These are phyloP conservation scores for Ascoidea tarda DNA, from an alignment of 805 yeast genomes.

Conservation along the genomic window DNA sequence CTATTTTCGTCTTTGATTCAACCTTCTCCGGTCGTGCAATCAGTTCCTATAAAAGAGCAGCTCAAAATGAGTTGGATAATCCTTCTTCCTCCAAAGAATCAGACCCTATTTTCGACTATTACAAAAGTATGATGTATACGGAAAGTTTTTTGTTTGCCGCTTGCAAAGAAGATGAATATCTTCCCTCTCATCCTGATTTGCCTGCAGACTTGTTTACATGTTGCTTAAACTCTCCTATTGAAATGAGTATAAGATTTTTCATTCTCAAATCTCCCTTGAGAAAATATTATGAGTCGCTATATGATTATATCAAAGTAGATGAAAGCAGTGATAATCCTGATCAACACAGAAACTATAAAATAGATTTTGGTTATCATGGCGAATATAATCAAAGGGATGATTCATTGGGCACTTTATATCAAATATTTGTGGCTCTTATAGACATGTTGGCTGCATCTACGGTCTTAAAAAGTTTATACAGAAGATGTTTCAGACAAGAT, in stretches of 20 bases:
- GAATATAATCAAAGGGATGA: slow-evolving; percentile 85
- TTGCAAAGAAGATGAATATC: slow-evolving; percentile 68
- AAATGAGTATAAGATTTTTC: slow-evolving; percentile 85
- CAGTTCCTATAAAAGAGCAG: slow-evolving; percentile 76
- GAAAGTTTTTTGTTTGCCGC: slow-evolving; percentile 93
- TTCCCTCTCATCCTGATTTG: slow-evolving; percentile 86
- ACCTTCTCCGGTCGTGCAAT: slow-evolving; percentile 90
- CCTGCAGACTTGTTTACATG: slow-evolving; percentile 96
- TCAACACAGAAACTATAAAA: slow-evolving; percentile 12
- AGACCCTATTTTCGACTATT: slow-evolving; percentile 9
- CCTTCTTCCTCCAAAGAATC: background rate
- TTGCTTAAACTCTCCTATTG: slow-evolving; percentile 91
- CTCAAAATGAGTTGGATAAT: slow-evolving; percentile 59
- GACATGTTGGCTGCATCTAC: slow-evolving; percentile 98
- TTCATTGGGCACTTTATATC: slow-evolving; percentile 88
- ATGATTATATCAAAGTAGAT: slow-evolving; percentile 19
- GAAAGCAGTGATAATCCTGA: slow-evolving; percentile 16
- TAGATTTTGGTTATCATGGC: slow-evolving; percentile 66
- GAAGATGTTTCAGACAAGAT: slow-evolving; percentile 85
- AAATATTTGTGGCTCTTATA: slow-evolving; percentile 97
- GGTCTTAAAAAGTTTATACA: slow-evolving; percentile 75
- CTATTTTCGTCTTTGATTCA: slow-evolving; percentile 89
- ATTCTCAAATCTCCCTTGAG: slow-evolving; percentile 66
- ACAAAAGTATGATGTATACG: slow-evolving; percentile 25
- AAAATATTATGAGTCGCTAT: slow-evolving; percentile 24